Evolutionary conservation across 2,329 filamentous ascomycete species (phyloP), one percentile per base, ranked within the genome.

Genomic region (Diaporthe citri): DNA sequence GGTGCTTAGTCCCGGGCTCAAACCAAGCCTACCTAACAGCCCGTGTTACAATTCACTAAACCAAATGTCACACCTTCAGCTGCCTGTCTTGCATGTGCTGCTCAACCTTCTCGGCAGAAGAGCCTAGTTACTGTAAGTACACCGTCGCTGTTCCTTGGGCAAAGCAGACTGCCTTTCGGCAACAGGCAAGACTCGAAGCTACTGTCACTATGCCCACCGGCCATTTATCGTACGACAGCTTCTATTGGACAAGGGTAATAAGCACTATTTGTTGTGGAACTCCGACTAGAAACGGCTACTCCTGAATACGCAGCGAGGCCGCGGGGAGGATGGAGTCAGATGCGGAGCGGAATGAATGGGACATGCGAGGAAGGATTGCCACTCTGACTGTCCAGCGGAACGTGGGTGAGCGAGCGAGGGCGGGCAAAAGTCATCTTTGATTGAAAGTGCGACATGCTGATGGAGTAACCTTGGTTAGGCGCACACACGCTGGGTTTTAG

Each of bases 51-150:
- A 64, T 46, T 73, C 55, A 70, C 74, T 43, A 73, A 57, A 52
- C 62, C 41, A 67, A 71, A 46, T 43, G 74, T 73, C 41, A 59
- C 62, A 70, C 60, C 28, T 56, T 46, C 41, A 73, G 71, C 74
- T 64, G 55, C 46, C 22, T 75, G 71, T 73, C 71, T 73, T 73
- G 74, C 71, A 48, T 73, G 71, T 72, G 71, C 56, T 62, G 48
- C 71, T 43, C 59, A 55, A 22, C 25, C 57, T 64, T 55, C 20
- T 56, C 57, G n/a, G 59, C 71, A 64, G 12, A 69, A 69, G 48
- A 55, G 64, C 22, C 64, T 69, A 69, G 5, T 17, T 31, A 52
- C 25, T 28, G 4, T 4, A n/a, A n/a, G n/a, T n/a, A 22, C 46
- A 39, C 51, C 39, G 12, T 52, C n/a, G 46, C 46, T 55, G n/a